Percentiles rank a stretch among this genome's conserved stretches.
phyloP scores from a whole-genome alignment of 805 yeast genomes.

The Wickerhamiella alocasiicola region DNA sequence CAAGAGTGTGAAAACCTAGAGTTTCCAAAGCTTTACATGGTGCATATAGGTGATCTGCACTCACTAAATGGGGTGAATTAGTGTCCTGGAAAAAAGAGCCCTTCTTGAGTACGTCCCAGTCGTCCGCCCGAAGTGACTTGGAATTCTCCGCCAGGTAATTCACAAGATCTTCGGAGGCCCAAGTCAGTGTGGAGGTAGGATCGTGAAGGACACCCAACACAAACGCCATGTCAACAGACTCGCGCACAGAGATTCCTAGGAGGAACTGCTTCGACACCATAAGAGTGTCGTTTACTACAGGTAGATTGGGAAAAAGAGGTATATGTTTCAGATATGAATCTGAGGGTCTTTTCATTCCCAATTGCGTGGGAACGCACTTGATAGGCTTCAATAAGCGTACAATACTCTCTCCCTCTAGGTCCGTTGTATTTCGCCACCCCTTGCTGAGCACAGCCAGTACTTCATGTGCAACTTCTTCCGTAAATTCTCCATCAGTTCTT shows the following conservation, averaged over 20 bases:
- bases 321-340: slow-evolving; percentile 27
- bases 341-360: slow-evolving; percentile 27
- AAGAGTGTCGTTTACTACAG: slow-evolving; percentile 22
- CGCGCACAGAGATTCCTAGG: slow-evolving; percentile 26
- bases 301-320: slow-evolving; percentile 29
- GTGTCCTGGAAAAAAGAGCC: slow-evolving; percentile 24
- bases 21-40: slow-evolving; percentile 22
- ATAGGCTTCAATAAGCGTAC: slow-evolving; percentile 13
- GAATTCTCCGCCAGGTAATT: slow-evolving; percentile 25
- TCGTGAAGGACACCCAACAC: slow-evolving; percentile 27
- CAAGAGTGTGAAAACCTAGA: slow-evolving; percentile 24
- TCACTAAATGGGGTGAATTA: slow-evolving; percentile 12
- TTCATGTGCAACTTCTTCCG: slow-evolving; percentile 20
- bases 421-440: slow-evolving; percentile 21
- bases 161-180: slow-evolving; percentile 29
- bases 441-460: slow-evolving; percentile 21
- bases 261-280: slow-evolving; percentile 21
- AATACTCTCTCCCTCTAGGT: slow-evolving; percentile 11
- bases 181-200: slow-evolving; percentile 20
- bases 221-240: slow-evolving; percentile 29
- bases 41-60: slow-evolving; percentile 20
- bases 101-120: slow-evolving; percentile 24
- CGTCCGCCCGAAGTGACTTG: slow-evolving; percentile 21
- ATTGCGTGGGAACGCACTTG: slow-evolving; percentile 29
- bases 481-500: slow-evolving; percentile 17